These are phyloP conservation scores for Fomitopsis pinicola DNA, from an alignment of 1,284 basidiomycete genomes.

Conservation along the genomic window DNA sequence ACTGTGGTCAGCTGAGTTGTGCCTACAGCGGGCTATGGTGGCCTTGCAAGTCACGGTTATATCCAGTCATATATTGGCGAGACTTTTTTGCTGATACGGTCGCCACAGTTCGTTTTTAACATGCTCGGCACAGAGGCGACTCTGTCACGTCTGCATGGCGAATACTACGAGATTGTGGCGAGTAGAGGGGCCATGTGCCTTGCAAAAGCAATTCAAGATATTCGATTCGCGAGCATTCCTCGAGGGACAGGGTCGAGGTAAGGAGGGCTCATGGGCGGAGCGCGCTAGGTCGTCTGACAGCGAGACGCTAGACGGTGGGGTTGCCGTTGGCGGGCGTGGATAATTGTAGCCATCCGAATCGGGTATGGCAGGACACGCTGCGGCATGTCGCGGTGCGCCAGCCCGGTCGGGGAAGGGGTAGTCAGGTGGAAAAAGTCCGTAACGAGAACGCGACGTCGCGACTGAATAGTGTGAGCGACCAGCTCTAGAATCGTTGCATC, in stretches of 20 bases:
- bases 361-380: slow-evolving; percentile 13
- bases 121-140: too few species aligned
- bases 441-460: background rate
- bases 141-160: too few species aligned
- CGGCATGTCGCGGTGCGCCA: slow-evolving; percentile 16
- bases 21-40: too few species aligned
- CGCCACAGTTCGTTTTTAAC: too few species aligned
- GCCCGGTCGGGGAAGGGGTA: slow-evolving; percentile 1
- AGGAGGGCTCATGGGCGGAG: slow-evolving; percentile 14
- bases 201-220: too few species aligned
- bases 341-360: background rate
- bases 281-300: slow-evolving; percentile 22
- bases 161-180: too few species aligned
- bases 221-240: too few species aligned
- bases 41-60: too few species aligned
- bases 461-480: background rate
- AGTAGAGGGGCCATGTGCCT: too few species aligned
- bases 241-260: background rate
- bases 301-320: slow-evolving; percentile 8
- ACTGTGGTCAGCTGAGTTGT: too few species aligned
- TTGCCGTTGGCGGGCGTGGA: background rate
- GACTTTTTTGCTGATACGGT: too few species aligned
- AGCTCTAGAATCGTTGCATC: slow-evolving; percentile 17
- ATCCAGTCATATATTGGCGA: too few species aligned
- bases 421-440: slow-evolving; percentile 19